Conservation (phyloP, 106 monocot species). For the Phalaenopsis aphrodite region DNA sequence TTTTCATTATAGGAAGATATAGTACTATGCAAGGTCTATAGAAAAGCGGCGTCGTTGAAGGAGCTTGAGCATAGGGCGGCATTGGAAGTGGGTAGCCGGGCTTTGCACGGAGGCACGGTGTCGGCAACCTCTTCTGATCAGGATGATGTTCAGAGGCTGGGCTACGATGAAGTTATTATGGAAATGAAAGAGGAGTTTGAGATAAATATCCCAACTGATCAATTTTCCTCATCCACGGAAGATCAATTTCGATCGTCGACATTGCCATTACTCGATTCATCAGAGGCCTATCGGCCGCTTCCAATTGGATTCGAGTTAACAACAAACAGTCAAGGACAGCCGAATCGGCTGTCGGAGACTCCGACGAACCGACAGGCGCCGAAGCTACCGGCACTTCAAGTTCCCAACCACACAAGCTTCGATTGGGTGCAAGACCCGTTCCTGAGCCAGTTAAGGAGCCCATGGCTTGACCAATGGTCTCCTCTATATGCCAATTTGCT, state of each 20-base stretch:
- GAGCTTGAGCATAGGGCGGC: conserved; percentile 73
- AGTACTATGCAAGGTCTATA: conserved; percentile 72
- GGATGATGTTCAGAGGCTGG: conserved; percentile 18
- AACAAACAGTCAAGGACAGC: too few species aligned
- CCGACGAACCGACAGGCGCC: neutral
- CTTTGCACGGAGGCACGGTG: neutral
- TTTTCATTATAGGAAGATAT: conserved; percentile 41
- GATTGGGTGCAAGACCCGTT: conserved; percentile 57
- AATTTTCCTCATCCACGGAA: neutral
- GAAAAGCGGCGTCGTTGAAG: conserved; percentile 64
- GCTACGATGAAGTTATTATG: neutral
- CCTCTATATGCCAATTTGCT: conserved; percentile 2
- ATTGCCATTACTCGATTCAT: neutral
- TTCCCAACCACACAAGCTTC: conserved; percentile 21
- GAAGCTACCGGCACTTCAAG: conserved; percentile 33
- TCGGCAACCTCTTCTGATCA: conserved; percentile 24
- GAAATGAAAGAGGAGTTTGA: conserved; percentile 17
- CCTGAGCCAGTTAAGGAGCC: conserved; percentile 3
- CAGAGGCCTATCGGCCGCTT: neutral
- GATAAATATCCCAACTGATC: neutral
- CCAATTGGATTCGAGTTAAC: neutral
- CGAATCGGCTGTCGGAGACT: neutral
- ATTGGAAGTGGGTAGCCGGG: conserved; percentile 22
- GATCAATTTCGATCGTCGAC: too few species aligned
- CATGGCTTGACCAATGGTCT: conserved; percentile 8